Conservation (phyloP, 2,329 filamentous ascomycete genomes). For the Beauveria sp. region DNA sequence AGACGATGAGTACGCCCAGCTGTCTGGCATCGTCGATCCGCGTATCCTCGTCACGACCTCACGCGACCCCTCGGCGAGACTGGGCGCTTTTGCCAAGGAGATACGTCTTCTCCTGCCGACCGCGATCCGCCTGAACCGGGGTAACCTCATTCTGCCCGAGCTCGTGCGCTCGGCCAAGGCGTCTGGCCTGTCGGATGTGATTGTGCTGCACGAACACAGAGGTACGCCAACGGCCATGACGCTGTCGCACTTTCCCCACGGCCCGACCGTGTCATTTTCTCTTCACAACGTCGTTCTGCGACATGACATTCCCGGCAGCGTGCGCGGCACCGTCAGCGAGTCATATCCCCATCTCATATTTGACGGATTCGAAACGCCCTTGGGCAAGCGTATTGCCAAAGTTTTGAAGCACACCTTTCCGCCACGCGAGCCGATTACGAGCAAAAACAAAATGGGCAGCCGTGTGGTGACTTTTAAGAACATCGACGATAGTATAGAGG, state of each 20-base stretch:
- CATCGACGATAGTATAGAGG: constrained; percentile 87
- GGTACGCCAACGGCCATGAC: constrained; percentile 87
- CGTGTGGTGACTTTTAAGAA: constrained; percentile 92
- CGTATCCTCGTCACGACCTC: constrained; percentile 86
- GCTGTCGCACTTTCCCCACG: constrained; percentile 79
- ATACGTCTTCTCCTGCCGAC: constrained; percentile 78
- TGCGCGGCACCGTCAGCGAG: constrained; percentile 83
- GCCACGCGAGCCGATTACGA: constrained; percentile 68
- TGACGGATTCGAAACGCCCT: constrained; percentile 76
- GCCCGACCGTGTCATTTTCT: constrained; percentile 72
- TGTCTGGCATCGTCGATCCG: constrained; percentile 88
- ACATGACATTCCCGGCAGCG: constrained; percentile 83
- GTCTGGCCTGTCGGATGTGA: constrained; percentile 73
- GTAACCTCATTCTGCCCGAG: constrained; percentile 81
- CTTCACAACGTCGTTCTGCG: constrained; percentile 89
- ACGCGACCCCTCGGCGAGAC: constrained; percentile 73
- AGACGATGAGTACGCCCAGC: constrained; percentile 83
- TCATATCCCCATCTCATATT: constrained; percentile 93
- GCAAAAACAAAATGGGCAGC: constrained; percentile 70
- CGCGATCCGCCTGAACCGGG: constrained; percentile 80
- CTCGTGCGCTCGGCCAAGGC: constrained; percentile 75
- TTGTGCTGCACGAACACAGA: constrained; percentile 86
- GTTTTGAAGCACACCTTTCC: constrained; percentile 93
- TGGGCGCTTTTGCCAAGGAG: constrained; percentile 90
- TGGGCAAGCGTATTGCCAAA: constrained; percentile 79